phyloP scores from a whole-genome alignment of 1,284 basidiomycete species.

The Fomitopsis palustris region DNA sequence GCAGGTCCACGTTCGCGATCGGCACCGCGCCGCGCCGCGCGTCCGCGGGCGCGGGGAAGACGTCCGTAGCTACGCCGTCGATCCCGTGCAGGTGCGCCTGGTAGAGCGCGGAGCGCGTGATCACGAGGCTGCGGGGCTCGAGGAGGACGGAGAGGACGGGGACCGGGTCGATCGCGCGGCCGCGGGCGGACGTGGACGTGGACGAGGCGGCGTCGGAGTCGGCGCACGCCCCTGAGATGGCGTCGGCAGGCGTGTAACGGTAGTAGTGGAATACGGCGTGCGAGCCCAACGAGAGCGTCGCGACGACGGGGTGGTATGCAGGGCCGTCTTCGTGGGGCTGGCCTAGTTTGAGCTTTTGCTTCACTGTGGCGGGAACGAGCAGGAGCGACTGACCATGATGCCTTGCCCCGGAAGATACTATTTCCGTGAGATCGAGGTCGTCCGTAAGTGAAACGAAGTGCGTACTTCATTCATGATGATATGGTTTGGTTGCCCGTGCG shows the following conservation, averaged over 20 bases:
- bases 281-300: slow-evolving; percentile 85
- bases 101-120: slow-evolving; percentile 73
- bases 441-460: slow-evolving; percentile 2
- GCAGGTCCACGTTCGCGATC: slow-evolving; percentile 55
- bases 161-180: slow-evolving; percentile 54
- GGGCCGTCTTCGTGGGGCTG: slow-evolving; percentile 94
- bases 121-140: slow-evolving; percentile 78
- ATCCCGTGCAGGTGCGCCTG: slow-evolving; percentile 75
- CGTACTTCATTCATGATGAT: slow-evolving; percentile 80
- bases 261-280: slow-evolving; percentile 87
- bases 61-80: slow-evolving; percentile 48
- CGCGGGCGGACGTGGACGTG: slow-evolving; percentile 22
- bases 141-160: slow-evolving; percentile 76
- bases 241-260: slow-evolving; percentile 57
- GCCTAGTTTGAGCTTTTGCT: not conserved
- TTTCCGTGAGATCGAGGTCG: not conserved
- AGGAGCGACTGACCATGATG: slow-evolving; percentile 65
- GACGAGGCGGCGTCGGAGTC: not conserved
- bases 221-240: too few species aligned
- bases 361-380: not conserved
- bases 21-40: slow-evolving; percentile 15
- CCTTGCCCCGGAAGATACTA: slow-evolving; percentile 89
- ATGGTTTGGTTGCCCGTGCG: slow-evolving; percentile 76
- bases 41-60: slow-evolving; percentile 22
- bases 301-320: slow-evolving; percentile 84